Evolutionary conservation across 257 asterid species (phyloP), one percentile per base, ranked within the genome.

Genomic region (Nicotiana tabacum): DNA sequence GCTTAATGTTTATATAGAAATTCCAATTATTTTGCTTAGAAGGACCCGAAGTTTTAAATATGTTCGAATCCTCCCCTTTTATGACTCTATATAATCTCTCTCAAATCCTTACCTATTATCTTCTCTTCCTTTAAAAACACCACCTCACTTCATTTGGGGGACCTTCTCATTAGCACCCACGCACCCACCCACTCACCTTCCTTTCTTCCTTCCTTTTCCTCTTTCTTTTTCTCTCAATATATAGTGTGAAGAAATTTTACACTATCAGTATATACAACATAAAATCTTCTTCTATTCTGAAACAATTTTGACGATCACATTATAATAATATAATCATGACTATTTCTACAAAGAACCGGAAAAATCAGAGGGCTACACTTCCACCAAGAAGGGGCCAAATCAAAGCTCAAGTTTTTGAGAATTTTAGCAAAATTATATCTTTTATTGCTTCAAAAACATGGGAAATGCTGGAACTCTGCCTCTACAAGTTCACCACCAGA

Each of bases 331-430:
- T 43, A 21, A 78, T 58, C 69, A 78, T 13, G 64, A 27, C 43
- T 35, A 64, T 48, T 33, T 24, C 64, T 80, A 56, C 83, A 29
- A 80, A 80, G 18, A 43, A 29, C 61, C 83, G 37, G 18, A 39
- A 64, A 43, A 5, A 27, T 12, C 67, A 64, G 37, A 29, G 27
- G 60, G 6, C 24, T 13, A 43, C 43, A 58, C 16, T 64, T 64
- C 77, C 83, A 35, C 64, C 83, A 37, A 80, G 62, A 66, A 80
- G 83, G 24, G 77, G 51, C 5, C 46, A 80, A 46, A 62, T 64
- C 37, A 78, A 58, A 58, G 21, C 57, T 78, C 35, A 58, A 43
- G 1, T 70, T 39, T 10, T 69, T 69, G 57, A 18, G 33, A 37
- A 39, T 70, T 70, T 70, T 18, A n/a, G 18, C 17, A 69, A 69